phyloP scores from a whole-genome alignment of 805 yeast species.

The Saturnispora silvae region DNA sequence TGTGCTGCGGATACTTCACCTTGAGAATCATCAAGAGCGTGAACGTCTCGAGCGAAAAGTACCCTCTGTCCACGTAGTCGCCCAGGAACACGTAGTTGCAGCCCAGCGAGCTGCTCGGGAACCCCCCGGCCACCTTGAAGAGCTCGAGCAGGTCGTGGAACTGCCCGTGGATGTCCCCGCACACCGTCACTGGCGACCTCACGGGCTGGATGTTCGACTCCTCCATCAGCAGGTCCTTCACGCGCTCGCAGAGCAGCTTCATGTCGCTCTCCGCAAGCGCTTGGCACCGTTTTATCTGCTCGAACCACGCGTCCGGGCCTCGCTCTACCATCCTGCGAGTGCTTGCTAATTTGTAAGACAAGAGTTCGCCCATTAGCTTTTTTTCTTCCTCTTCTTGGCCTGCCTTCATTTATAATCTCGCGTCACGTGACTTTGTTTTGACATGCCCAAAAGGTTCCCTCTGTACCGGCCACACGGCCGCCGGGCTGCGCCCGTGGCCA shows the following conservation, averaged over 20 bases:
- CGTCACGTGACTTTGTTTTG: background rate
- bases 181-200: constrained; percentile 84
- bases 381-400: background rate
- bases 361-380: too few relatives aligned
- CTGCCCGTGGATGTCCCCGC: constrained; percentile 98
- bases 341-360: too few relatives aligned
- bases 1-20: constrained; percentile 55
- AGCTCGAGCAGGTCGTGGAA: constrained; percentile 89
- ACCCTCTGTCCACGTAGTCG: constrained; percentile 97
- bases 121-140: constrained; percentile 85
- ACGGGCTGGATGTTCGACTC: constrained; percentile 93
- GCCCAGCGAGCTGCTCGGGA: constrained; percentile 48
- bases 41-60: constrained; percentile 87
- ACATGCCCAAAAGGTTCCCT: constrained; percentile 2
- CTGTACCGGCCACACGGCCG: constrained; percentile 2
- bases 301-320: constrained; percentile 96
- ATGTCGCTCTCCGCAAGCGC: constrained; percentile 84
- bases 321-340: constrained; percentile 33
- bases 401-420: background rate
- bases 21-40: constrained; percentile 88
- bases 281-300: constrained; percentile 82
- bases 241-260: constrained; percentile 93
- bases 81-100: constrained; percentile 77
- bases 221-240: constrained; percentile 90
- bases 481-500: background rate